Base-by-base conservation (phyloP, 176 grass and related monocot species). In the Alloteropsis semialata region DNA sequence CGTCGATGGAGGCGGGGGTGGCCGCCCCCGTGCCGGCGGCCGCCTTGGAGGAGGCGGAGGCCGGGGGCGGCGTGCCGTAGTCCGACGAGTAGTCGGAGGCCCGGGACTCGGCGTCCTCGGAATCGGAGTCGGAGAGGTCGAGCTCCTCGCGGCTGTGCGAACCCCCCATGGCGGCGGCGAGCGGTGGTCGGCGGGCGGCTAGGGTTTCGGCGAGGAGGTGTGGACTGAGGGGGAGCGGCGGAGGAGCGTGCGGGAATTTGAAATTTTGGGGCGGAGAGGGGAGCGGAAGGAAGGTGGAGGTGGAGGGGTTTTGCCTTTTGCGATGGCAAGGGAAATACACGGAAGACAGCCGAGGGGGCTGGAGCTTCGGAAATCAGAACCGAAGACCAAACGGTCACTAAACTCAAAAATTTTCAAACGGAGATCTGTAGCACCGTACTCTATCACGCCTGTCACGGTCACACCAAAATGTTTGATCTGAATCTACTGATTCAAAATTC, bases 131-230 rank as follows among this genome's bases (percentile, higher is more conserved):
- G 29, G 92, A 89, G 48, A 97, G 83, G 1, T 94, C 85, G 18
- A 82, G 60, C 55, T 89, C 94, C 22, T 97, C 94, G 25, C 90
- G 92, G 90, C 94, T 97, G 77, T 97, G 94, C 72, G 92, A 88
- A 21, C 90, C 94, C 8, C 92, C 94, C 94, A 97, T 97, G 82
- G 76, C 82, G 44, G 59, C 67, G 72, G 77, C 79, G 59, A 16
- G 69, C 67, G 62, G 74, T 7, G 53, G 51, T 1, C 8, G 22
- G n/a, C 55, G 55, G n/a, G 55, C 10, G 21, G 38, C 16, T 81
- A 86, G 90, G 93, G 88, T 92, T 94, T 81, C 63, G 79, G 69
- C 34, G 78, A 65, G 69, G 51, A 16, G 75, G 44, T 4, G 42
- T 11, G 53, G 25, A 3, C 14, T 63, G 76, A 29, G 30, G 58